Conservation (phyloP, 345 rosid genomes). For the Moricandia moricandioides region DNA sequence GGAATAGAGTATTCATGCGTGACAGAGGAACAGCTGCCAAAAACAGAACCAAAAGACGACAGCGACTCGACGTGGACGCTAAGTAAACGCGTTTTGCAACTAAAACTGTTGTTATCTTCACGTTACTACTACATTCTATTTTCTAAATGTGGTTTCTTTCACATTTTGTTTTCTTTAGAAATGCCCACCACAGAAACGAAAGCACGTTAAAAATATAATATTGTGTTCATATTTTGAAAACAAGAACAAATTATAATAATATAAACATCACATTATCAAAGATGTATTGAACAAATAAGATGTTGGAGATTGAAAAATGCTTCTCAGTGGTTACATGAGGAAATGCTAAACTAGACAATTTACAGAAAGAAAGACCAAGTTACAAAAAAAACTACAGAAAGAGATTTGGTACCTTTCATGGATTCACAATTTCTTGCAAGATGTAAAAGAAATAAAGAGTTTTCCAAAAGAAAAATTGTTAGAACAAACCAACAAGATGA, state of each 20-base stretch:
- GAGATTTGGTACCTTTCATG: constrained; percentile 37
- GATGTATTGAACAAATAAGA: background rate
- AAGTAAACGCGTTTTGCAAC: constrained; percentile 40
- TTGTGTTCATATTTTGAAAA: background rate
- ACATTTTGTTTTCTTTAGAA: background rate
- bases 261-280: background rate
- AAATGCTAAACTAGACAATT: background rate
- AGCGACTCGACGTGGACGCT: constrained; percentile 35
- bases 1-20: constrained; percentile 19
- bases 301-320: background rate
- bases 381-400: background rate
- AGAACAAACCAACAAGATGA: constrained; percentile 11
- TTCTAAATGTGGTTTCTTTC: constrained; percentile 17
- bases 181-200: background rate
- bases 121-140: constrained; percentile 30
- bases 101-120: constrained; percentile 35
- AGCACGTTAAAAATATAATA: background rate
- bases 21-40: constrained; percentile 25
- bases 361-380: no score
- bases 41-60: constrained; percentile 32
- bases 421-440: constrained; percentile 17
- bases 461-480: constrained; percentile 16
- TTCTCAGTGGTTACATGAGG: background rate
- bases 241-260: background rate
- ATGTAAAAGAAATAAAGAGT: background rate